Base-by-base conservation (phyloP, 2,329 filamentous ascomycete genomes). In the Calonectria multiphialidica region DNA sequence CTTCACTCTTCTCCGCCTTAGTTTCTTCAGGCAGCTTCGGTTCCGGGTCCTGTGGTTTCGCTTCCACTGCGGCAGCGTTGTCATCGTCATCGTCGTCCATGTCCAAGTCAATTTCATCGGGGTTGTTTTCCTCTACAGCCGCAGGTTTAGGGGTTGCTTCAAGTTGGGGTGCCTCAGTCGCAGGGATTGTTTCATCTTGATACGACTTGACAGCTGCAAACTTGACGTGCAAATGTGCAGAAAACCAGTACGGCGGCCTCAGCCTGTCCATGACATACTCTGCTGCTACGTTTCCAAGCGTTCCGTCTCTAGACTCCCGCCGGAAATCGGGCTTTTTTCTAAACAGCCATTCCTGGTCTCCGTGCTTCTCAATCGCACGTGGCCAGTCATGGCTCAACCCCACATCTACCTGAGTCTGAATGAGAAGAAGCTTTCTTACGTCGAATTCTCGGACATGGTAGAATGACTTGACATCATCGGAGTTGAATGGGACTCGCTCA, bases 311-410 rank as follows among this genome's bases (percentile, higher is more conserved):
- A 1, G 95, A 95, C 82, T 99, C 97, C 62, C 90, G 84, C 75
- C 91, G 88, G 75, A 98, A 97, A 78, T 91, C 88, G 0, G 88
- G 89, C 85, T 98, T 98, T 81, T 87, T 90, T 35, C 85, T 87
- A 81, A 95, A 98, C 1, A 99, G 85, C 49, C 86, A 85, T 59
- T 88, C 84, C 57, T 89, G 85, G 80, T 98, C 89, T 6, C 97
- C 97, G 74, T 92, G 89, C 81, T 90, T 92, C 84, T 98, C 97
- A 66, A 98, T 91, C 0, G 89, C 92, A 62, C 93, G 91, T 0
- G 97, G 97, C 97, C 97, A 99, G 85, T 99, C 97, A 81, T 99
- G 97, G 77, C 96, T 98, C 66, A 99, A 84, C 3, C 96, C 95
- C 53, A 99, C 87, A 77, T 99, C 97, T 44, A 98, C 92, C 80